These are phyloP conservation scores for Nicotiana knightiana DNA, from an alignment of 257 asterid genomes.

Conservation along the genomic window DNA sequence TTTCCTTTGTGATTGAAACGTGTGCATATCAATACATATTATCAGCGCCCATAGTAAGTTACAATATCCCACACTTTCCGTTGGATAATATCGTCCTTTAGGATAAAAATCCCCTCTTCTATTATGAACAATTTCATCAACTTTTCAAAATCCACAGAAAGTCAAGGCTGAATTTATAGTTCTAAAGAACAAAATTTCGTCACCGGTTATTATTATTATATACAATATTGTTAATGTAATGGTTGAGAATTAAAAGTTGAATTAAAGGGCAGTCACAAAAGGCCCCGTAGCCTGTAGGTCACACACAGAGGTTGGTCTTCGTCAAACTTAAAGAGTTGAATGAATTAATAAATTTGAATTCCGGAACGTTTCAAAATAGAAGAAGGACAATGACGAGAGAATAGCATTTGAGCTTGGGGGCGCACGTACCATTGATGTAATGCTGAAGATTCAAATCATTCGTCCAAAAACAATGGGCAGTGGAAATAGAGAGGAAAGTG, in stretches of 20 bases:
- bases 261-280: no score
- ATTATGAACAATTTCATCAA: neutral
- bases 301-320: no score
- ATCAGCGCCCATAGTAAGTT: neutral
- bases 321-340: neutral
- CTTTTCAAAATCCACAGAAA: neutral
- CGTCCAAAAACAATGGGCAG: neutral
- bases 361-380: neutral
- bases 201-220: neutral
- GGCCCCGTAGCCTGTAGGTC: no score
- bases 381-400: neutral
- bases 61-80: neutral
- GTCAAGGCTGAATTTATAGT: neutral
- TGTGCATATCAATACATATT: neutral
- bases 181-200: neutral
- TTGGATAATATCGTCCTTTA: neutral
- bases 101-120: neutral
- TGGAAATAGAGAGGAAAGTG: neutral
- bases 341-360: neutral
- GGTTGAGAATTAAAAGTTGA: neutral
- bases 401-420: neutral
- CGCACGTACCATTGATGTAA: constrained; percentile 41
- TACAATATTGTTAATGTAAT: neutral
- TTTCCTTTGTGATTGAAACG: neutral
- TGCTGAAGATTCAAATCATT: constrained; percentile 5